Conservation (phyloP, 73 alveolate species). For the Effrenium voratum region DNA sequence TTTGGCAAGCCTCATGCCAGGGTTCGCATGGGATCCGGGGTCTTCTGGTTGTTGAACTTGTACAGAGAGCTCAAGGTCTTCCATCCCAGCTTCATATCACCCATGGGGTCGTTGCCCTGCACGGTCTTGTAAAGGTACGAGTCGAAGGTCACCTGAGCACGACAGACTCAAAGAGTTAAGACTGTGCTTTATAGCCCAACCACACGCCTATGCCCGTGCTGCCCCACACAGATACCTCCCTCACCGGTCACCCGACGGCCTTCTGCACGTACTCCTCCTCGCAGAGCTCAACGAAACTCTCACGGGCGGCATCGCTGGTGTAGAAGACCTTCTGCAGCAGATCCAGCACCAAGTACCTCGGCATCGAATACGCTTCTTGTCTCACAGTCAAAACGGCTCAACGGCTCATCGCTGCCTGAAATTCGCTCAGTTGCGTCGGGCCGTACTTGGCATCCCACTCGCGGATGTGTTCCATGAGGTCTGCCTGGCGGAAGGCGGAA, state of each 20-base stretch:
- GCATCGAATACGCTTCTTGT: background rate
- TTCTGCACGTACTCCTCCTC: conserved; percentile 94
- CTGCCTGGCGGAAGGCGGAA: too few species aligned
- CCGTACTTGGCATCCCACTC: conserved; percentile 93
- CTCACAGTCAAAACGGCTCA: too few species aligned
- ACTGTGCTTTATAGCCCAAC: background rate
- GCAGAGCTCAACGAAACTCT: conserved; percentile 94
- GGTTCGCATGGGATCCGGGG: too few species aligned
- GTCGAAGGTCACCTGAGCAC: conserved; percentile 86
- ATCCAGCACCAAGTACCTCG: conserved; percentile 93
- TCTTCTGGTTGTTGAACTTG: conserved; percentile 56
- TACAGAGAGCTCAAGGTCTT: conserved; percentile 81
- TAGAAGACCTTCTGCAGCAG: conserved; percentile 94
- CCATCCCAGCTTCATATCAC: conserved; percentile 78
- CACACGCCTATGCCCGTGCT: background rate
- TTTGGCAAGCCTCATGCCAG: too few species aligned
- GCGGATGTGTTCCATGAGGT: conserved; percentile 90
- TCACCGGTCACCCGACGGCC: background rate
- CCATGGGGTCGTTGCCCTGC: conserved; percentile 93
- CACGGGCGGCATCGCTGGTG: conserved; percentile 93
- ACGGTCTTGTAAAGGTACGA: conserved; percentile 94
- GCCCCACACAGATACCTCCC: background rate
- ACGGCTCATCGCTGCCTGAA: too few species aligned
- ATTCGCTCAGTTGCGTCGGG: conserved; percentile 73
- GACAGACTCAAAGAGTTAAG: background rate